phyloP scores from a whole-genome alignment of 805 yeast genomes.

The Kazachstania martiniae region DNA sequence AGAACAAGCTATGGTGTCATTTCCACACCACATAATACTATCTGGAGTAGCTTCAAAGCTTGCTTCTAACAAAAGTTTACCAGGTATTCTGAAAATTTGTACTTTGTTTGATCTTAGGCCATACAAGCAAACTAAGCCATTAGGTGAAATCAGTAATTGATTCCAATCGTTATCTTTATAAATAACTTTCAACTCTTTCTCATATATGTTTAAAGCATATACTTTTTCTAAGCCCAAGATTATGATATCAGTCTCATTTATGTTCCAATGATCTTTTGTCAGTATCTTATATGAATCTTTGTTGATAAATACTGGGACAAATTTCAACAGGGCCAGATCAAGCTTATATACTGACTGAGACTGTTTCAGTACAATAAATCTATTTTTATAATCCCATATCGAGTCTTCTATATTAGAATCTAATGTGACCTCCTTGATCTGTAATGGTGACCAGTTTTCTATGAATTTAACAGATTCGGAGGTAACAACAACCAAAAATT shows the following conservation, averaged over 20 bases:
- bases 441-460: constrained; percentile 14
- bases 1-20: constrained; percentile 58
- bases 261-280: constrained; percentile 24
- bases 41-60: constrained; percentile 28
- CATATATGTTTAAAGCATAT: constrained; percentile 6
- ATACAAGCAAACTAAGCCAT: constrained; percentile 38
- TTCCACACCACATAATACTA: constrained; percentile 71
- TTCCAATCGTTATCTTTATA: constrained; percentile 20
- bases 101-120: constrained; percentile 33
- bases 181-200: constrained; percentile 3
- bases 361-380: constrained; percentile 11
- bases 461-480: constrained; percentile 10
- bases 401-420: constrained; percentile 10
- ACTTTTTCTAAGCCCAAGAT: constrained; percentile 19
- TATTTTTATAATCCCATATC: constrained; percentile 24
- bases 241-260: constrained; percentile 10
- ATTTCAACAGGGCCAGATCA: neutral
- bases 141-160: constrained; percentile 15
- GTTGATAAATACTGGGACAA: constrained; percentile 11
- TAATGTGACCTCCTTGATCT: constrained; percentile 6
- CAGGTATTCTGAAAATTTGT: constrained; percentile 35
- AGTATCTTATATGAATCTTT: constrained; percentile 14
- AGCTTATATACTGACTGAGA: constrained; percentile 15
- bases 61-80: constrained; percentile 17
- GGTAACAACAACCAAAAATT: constrained; percentile 11